Evolutionary conservation across 129 eudicot genomes (phyloP).

Genomic region (Oenanthe sinensis): DNA sequence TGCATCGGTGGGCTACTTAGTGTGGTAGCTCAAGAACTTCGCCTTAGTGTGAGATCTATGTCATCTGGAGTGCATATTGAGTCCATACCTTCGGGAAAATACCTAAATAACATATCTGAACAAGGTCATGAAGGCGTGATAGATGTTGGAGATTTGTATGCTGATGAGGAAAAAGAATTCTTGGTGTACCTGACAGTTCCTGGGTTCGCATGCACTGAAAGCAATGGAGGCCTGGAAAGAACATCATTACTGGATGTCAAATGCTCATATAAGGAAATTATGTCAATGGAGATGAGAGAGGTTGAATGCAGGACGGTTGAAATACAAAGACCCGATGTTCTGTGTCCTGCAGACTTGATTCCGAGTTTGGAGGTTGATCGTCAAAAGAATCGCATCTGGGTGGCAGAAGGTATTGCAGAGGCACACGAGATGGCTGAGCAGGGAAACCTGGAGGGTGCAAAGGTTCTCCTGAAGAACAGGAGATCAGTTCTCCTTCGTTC

Average conservation of each 20-base stretch:
- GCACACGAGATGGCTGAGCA: constrained; percentile 26
- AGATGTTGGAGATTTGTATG: constrained; percentile 30
- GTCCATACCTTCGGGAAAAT: constrained; percentile 31
- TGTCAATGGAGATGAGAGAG: constrained; percentile 17
- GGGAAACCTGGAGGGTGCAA: constrained; percentile 26
- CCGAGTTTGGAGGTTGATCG: constrained; percentile 23
- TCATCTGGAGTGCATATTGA: constrained; percentile 24
- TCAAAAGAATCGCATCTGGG: constrained; percentile 20
- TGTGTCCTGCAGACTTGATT: constrained; percentile 10
- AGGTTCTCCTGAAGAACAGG: constrained; percentile 2
- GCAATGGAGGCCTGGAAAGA: not conserved
- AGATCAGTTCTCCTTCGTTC: constrained; percentile 3
- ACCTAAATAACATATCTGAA: constrained; percentile 10
- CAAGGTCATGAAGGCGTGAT: constrained; percentile 19
- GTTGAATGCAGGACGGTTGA: constrained; percentile 19
- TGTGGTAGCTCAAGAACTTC: constrained; percentile 25
- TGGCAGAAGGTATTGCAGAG: constrained; percentile 20
- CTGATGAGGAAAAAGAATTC: constrained; percentile 37
- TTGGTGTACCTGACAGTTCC: constrained; percentile 20
- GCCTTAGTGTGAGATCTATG: constrained; percentile 17
- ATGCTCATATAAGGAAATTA: constrained; percentile 19
- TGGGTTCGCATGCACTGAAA: not conserved
- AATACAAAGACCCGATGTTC: constrained; percentile 17
- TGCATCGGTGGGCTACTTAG: constrained; percentile 45
- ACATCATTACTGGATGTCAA: constrained; percentile 28